A percentile compares a stretch with the other conserved stretches of the same genome.
These are phyloP conservation scores for Astraeus odoratus DNA, from an alignment of 768 basidiomycete species.

Conservation along the genomic window DNA sequence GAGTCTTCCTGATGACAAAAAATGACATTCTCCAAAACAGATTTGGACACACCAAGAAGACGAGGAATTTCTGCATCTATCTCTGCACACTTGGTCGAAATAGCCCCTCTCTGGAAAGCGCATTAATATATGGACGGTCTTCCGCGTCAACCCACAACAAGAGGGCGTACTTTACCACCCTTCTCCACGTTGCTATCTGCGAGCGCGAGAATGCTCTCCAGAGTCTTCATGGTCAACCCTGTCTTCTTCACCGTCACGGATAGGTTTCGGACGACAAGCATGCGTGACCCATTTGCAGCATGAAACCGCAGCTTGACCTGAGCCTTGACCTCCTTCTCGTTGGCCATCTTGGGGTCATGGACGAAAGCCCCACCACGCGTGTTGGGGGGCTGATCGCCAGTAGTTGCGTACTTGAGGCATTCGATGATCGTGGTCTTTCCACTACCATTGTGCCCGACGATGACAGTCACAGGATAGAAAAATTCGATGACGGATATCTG, in stretches of 20 bases:
- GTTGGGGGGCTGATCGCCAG: slow-evolving; percentile 95
- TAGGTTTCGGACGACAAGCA: slow-evolving; percentile 86
- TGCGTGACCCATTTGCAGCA: slow-evolving; percentile 82
- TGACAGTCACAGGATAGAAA: slow-evolving; percentile 95
- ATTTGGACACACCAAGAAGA: slow-evolving; percentile 90
- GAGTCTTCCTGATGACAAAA: slow-evolving; percentile 99
- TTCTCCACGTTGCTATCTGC: slow-evolving; percentile 61
- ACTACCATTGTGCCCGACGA: slow-evolving; percentile 96
- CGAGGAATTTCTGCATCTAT: slow-evolving; percentile 93
- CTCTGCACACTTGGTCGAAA: slow-evolving; percentile 97
- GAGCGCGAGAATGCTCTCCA: slow-evolving; percentile 82
- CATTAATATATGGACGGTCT: neutral
- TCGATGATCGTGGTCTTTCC: slow-evolving; percentile 99
- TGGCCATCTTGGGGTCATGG: slow-evolving; percentile 99
- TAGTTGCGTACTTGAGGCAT: slow-evolving; percentile 98
- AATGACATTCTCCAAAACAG: slow-evolving; percentile 98
- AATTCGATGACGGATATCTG: slow-evolving; percentile 91
- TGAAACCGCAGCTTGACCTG: slow-evolving; percentile 93
- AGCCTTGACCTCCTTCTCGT: slow-evolving; percentile 98
- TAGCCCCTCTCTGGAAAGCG: slow-evolving; percentile 60
- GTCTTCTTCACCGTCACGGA: slow-evolving; percentile 93
- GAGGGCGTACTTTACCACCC: slow-evolving; percentile 62
- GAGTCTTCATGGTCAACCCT: slow-evolving; percentile 92
- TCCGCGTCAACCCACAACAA: neutral
- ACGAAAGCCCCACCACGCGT: slow-evolving; percentile 98